Evolutionary conservation across 2,329 filamentous ascomycete genomes (phyloP).

Genomic region (Fusarium pseudonygamai): DNA sequence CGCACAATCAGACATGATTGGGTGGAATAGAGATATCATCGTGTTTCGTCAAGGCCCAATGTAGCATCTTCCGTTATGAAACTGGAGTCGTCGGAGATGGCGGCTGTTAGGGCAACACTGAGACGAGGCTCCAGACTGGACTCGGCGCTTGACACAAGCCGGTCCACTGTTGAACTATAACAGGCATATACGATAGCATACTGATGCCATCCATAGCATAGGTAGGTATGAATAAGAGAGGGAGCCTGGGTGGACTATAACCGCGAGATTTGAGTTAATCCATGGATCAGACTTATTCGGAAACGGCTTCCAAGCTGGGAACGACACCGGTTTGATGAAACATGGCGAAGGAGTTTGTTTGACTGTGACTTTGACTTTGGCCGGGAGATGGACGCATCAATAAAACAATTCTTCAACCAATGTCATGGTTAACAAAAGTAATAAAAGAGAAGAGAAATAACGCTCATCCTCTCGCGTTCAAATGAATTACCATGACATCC

Average conservation of each 20-base stretch:
- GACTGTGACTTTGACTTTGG: neutral
- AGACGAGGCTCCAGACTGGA: conserved; percentile 27
- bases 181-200: conserved; percentile 4
- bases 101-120: conserved; percentile 39
- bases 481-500: conserved; percentile 33
- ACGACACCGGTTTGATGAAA: conserved; percentile 27
- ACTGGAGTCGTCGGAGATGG: conserved; percentile 55
- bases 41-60: conserved; percentile 28
- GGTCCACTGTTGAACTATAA: conserved; percentile 18
- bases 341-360: neutral
- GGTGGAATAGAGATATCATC: conserved; percentile 17
- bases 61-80: conserved; percentile 56
- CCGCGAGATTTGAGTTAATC: conserved; percentile 2
- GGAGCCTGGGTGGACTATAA: conserved; percentile 10
- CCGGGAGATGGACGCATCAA: neutral
- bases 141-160: conserved; percentile 20
- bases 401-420: neutral
- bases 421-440: conserved; percentile 6
- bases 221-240: conserved; percentile 1
- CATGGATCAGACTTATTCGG: conserved; percentile 22
- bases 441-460: conserved; percentile 30
- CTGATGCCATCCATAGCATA: neutral
- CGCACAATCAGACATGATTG: conserved; percentile 35
- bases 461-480: conserved; percentile 21
- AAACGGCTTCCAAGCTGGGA: conserved; percentile 15